phyloP scores from a whole-genome alignment of 1,284 basidiomycete species.

The Ceratobasidium sp. region DNA sequence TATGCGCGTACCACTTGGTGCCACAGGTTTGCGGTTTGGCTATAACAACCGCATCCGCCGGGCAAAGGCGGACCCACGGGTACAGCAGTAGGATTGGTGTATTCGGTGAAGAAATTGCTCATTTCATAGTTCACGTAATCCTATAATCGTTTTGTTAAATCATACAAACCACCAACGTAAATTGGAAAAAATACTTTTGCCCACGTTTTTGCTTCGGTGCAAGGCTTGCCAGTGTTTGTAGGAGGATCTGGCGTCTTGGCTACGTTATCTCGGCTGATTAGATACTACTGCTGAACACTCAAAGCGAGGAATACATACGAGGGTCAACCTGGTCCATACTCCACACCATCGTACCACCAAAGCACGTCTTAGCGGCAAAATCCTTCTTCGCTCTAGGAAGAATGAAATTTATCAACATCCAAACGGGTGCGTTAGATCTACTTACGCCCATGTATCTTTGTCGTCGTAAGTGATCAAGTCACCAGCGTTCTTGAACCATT shows the following conservation, averaged over 20 bases:
- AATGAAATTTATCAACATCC: neutral
- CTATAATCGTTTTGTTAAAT: neutral
- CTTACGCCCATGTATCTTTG: conserved; percentile 35
- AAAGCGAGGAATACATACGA: neutral
- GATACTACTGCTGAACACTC: neutral
- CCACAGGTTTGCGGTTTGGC: conserved; percentile 22
- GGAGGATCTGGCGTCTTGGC: neutral
- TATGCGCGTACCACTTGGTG: conserved; percentile 30
- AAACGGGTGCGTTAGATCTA: neutral
- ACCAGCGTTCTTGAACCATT: conserved; percentile 40
- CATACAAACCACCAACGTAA: neutral
- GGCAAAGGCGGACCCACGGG: neutral
- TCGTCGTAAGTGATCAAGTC: conserved; percentile 36
- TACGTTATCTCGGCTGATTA: neutral
- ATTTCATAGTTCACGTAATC: conserved; percentile 31
- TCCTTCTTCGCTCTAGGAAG: conserved; percentile 18
- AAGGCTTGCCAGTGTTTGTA: conserved; percentile 20
- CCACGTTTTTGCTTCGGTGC: conserved; percentile 25
- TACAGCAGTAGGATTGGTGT: conserved; percentile 18
- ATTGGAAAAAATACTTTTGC: conserved; percentile 3
- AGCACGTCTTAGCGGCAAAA: conserved; percentile 32
- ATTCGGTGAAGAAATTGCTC: conserved; percentile 22
- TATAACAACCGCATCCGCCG: conserved; percentile 32
- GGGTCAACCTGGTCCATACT: conserved; percentile 38
- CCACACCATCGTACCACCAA: conserved; percentile 38